phyloP scores from a whole-genome alignment of 306 rosid genomes.

The Prunus salicina region DNA sequence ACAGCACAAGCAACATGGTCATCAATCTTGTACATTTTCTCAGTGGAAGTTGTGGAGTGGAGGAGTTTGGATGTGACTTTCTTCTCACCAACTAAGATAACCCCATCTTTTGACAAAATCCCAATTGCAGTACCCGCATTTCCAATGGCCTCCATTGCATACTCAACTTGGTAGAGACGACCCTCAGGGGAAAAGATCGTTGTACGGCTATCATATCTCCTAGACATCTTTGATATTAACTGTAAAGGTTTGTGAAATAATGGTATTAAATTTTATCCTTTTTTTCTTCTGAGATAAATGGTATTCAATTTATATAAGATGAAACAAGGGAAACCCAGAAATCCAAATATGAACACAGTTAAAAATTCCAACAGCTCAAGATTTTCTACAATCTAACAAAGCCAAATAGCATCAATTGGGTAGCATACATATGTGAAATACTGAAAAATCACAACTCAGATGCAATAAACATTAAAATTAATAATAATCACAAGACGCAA shows the following conservation, averaged over 20 bases:
- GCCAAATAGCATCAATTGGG: neutral
- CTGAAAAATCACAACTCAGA: neutral
- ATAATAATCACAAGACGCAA: too few species aligned
- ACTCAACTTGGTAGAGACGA: slow-evolving; percentile 43
- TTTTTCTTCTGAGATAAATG: too few species aligned
- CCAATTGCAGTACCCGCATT: slow-evolving; percentile 44
- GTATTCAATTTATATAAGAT: too few species aligned
- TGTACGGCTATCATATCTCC: slow-evolving; percentile 31
- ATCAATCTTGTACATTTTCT: slow-evolving; percentile 41
- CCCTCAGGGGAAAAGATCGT: slow-evolving; percentile 48
- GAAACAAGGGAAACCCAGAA: neutral
- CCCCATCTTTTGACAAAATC: slow-evolving; percentile 39
- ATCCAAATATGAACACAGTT: neutral
- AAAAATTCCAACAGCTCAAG: neutral
- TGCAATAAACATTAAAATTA: neutral
- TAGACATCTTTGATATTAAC: slow-evolving; percentile 28
- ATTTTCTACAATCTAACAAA: neutral
- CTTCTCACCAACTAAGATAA: slow-evolving; percentile 38
- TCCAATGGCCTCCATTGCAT: slow-evolving; percentile 44
- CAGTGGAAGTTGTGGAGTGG: slow-evolving; percentile 36
- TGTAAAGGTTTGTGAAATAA: neutral
- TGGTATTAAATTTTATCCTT: too few species aligned
- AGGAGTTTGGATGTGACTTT: slow-evolving; percentile 44
- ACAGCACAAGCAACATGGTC: slow-evolving; percentile 40
- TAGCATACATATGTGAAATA: neutral